phyloP scores from a whole-genome alignment of 2,329 filamentous ascomycete species.

The Emmonsiellopsis sp. region DNA sequence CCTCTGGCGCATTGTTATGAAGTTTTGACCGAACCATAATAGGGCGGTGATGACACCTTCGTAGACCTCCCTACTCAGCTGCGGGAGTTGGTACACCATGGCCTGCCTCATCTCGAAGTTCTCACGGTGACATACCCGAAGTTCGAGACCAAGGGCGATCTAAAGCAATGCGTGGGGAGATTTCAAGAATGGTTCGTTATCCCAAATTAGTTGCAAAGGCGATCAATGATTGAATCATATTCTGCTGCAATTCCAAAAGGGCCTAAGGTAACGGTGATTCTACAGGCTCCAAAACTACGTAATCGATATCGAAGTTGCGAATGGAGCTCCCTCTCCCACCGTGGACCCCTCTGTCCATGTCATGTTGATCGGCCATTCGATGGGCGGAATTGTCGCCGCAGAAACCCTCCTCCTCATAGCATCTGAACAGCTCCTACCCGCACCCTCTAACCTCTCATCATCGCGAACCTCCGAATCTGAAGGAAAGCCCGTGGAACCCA shows the following conservation, averaged over 20 bases:
- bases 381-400: conserved; percentile 88
- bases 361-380: conserved; percentile 78
- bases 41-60: conserved; percentile 44
- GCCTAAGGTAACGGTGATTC: background rate
- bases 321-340: conserved; percentile 70
- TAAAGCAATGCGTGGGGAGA: conserved; percentile 36
- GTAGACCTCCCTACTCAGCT: conserved; percentile 38
- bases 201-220: background rate
- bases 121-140: conserved; percentile 38
- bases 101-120: conserved; percentile 35
- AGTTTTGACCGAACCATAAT: background rate
- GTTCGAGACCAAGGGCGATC: conserved; percentile 41
- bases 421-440: conserved; percentile 49
- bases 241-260: too few relatives aligned
- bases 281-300: conserved; percentile 77
- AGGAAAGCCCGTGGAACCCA: conserved; percentile 20
- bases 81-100: conserved; percentile 31
- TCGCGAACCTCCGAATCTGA: conserved; percentile 6
- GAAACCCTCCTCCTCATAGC: conserved; percentile 73
- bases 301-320: conserved; percentile 85
- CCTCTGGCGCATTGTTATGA: background rate
- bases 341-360: conserved; percentile 77
- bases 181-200: conserved; percentile 40
- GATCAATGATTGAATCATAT: background rate
- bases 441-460: conserved; percentile 21